Base-by-base conservation (phyloP, 257 asterid genomes). In the Fraxinus quadrangulata region DNA sequence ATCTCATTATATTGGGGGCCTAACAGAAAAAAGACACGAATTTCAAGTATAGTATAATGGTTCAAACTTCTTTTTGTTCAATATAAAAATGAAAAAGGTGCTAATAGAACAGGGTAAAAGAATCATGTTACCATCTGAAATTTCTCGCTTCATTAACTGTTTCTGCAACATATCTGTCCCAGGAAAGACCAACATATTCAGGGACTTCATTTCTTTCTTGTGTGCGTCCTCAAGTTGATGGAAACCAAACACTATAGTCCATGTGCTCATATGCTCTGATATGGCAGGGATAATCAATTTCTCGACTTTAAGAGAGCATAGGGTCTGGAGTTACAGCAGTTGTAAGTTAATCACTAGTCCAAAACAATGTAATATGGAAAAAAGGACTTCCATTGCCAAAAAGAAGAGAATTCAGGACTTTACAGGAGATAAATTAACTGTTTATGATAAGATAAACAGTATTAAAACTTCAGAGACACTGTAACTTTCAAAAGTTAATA, bases 151-250 rank as follows among this genome's bases (percentile, higher is more conserved):
- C 73, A 78, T 74, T 75, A 94, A 83, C 72, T 72, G 84, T 84
- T 92, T 94, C 86, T 92, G 97, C 87, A 94, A 84, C 97, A 94
- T 90, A 86, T 89, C 96, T 10, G 93, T 89, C 78, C 96, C 97
- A 1, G 98, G 98, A 81, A 94, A 94, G 80, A 92, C 97, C 90
- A 92, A 81, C 94, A 94, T 89, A 83, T 88, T 94, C 81, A 89
- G 74, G 74, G 94, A 85, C 72, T 87, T 92, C 78, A 85, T 90
- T 73, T 87, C 91, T 80, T 84, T 86, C 87, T 86, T 89, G 79
- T 89, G 82, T n/a, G 81, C 72, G 77, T 84, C 84, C 72, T 89
- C 88, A 24, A 94, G 93, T 79, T 75, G 83, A 84, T 84, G 89
- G 78, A 94, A 94, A 81, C 97, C 97, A 47, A 94, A 94, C 79